Evolutionary conservation across 495 filamentous ascomycete genomes (phyloP), one percentile per base, ranked within the genome.

Genomic region (Clavariopsis aquatica): DNA sequence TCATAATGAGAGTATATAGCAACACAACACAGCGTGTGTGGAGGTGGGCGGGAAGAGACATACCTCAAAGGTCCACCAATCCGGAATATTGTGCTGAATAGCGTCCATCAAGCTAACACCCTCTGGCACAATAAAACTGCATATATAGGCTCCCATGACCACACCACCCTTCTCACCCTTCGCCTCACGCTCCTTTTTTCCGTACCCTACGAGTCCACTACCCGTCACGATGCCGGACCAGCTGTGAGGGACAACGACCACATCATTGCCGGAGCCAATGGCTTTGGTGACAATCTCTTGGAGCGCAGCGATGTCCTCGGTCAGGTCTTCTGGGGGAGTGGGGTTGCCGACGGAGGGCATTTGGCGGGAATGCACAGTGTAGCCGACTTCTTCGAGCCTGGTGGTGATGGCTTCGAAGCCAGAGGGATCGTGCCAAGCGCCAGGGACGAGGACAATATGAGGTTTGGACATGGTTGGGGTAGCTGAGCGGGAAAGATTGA

Each of bases 381-480:
- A 67, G 43, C 54, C 52, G n/a, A 74, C 72, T 31, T 73, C 68
- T 26, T 75, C 73, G 5, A 85, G 77, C 23, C 65, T 61, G 3
- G 72, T 49, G 17, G 69, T 74, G 27, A 81, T 68, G 15, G 53
- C 46, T 51, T 74, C 57, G 60, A 75, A 83, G 69, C 69, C 60
- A 10, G 23, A 27, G 3, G 79, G 76, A 1, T 57, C 73, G 52
- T 77, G 62, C 75, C 79, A 83, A 22, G 80, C 80, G n/a, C 79
- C 82, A 0, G 77, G 78, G n/a, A 79, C 69, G 59, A 84, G 71
- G 49, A 83, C 69, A 52, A 83, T 72, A 0, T 76, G 76, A 47
- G 78, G 78, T 56, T 78, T 78, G 17, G 17, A 13, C 29, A 43
- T 43, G 38, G 8, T 17, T 43, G 38, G 13, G 27, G 10, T 41